Evolutionary conservation across 106 monocot species (phyloP).

Genomic region (Allium cepa): DNA sequence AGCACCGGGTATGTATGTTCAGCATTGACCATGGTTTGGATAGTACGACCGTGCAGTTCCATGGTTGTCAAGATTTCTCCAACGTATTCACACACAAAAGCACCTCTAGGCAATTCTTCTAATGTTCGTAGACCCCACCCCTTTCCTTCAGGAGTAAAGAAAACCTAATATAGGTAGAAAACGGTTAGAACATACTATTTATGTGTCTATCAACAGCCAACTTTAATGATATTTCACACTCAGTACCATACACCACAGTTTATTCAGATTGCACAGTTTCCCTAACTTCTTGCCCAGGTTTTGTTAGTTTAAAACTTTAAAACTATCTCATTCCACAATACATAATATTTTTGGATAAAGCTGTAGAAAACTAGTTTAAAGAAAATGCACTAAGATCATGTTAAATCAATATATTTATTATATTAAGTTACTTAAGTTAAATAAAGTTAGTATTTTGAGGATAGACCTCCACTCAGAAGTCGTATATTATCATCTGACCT

Average conservation of each 20-base stretch:
- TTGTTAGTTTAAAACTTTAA: too few species aligned
- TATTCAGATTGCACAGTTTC: not conserved
- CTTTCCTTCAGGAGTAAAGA: conserved; percentile 52
- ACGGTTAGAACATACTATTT: too few species aligned
- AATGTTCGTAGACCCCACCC: conserved; percentile 75
- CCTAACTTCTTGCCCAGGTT: too few species aligned
- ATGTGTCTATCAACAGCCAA: too few species aligned
- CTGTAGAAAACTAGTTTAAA: too few species aligned
- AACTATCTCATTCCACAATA: too few species aligned
- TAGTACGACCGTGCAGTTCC: conserved; percentile 65
- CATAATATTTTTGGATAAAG: too few species aligned
- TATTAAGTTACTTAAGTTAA: not conserved
- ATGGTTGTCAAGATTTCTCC: conserved; percentile 78
- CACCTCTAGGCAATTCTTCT: conserved; percentile 58
- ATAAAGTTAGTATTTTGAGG: not conserved
- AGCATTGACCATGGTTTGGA: conserved; percentile 30
- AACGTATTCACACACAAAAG: conserved; percentile 88
- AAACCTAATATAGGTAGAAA: conserved; percentile 31
- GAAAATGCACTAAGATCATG: not conserved
- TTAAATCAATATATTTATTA: not conserved
- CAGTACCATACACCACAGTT: not conserved
- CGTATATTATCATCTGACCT: conserved; percentile 17
- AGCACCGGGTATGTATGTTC: conserved; percentile 72
- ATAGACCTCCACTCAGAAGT: not conserved
- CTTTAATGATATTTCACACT: too few species aligned